Conservation (phyloP, 495 filamentous ascomycete genomes). For the Bacidia rubella region DNA sequence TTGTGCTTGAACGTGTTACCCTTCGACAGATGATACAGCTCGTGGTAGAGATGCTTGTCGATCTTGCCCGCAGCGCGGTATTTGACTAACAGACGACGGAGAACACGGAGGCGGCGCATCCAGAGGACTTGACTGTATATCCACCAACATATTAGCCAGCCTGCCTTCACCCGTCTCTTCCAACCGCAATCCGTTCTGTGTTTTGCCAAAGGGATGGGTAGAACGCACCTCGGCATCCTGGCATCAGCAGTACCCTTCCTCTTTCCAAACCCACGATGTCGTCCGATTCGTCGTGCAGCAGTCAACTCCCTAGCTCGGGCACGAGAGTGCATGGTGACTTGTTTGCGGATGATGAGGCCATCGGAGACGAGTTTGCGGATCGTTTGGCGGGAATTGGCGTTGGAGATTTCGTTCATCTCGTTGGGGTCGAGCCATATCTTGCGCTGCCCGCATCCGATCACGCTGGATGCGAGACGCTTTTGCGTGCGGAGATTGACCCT, state of each 20-base stretch:
- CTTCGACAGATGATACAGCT: conserved; percentile 99
- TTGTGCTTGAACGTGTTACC: conserved; percentile 99
- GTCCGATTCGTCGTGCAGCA: conserved; percentile 76
- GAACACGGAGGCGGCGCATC: conserved; percentile 99
- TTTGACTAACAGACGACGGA: conserved; percentile 96
- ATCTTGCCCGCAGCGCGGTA: conserved; percentile 99
- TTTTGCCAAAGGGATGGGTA: not conserved
- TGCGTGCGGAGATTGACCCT: conserved; percentile 99
- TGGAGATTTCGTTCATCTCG: conserved; percentile 98
- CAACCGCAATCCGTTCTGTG: not conserved
- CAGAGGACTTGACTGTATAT: conserved; percentile 74
- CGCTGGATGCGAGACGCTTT: conserved; percentile 98
- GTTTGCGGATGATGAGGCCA: conserved; percentile 99
- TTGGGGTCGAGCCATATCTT: conserved; percentile 99
- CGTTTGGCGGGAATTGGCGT: conserved; percentile 99
- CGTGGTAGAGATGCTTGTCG: conserved; percentile 99
- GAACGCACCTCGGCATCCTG: conserved; percentile 97
- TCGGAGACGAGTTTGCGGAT: conserved; percentile 99
- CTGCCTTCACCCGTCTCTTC: not conserved
- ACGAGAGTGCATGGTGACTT: conserved; percentile 98
- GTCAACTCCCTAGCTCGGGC: conserved; percentile 83
- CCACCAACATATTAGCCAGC: conserved; percentile 1
- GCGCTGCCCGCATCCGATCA: conserved; percentile 95
- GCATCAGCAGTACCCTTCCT: conserved; percentile 99
- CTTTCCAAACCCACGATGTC: conserved; percentile 99